Evolutionary conservation across 1,284 basidiomycete genomes (phyloP), one percentile per base, ranked within the genome.

Genomic region (Cutaneotrichosporon mucoides): DNA sequence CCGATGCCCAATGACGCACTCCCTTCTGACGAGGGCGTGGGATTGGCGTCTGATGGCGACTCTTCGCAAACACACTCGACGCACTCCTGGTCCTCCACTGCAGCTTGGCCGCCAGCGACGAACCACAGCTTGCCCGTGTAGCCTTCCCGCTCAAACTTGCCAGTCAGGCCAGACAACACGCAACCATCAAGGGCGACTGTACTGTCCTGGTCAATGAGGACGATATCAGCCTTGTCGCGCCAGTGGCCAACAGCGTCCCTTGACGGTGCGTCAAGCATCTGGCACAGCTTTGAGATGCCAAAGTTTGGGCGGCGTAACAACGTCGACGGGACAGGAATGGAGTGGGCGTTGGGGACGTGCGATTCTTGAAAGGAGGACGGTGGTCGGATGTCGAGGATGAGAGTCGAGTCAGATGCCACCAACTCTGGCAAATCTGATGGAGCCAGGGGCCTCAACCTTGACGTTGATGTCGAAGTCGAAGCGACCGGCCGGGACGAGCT

Each of bases 311-410:
- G 86, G 63, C 92, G 92, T 70, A 99, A 87, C 34, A 98, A 85
- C 0, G 94, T 98, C 4, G 92, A 93, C 0, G 94, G 94, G 5
- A 96, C 89, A 49, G 90, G 91, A 58, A 98, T 84, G 45, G 91
- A 92, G 63, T 96, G 81, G n/a, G 93, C 88, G 45, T 79, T 70
- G 36, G 83, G 82, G 36, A 94, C 67, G 53, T 91, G 87, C 10
- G 86, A 86, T 12, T 81, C 73, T 1, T 83, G 77, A 72, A 85
- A 88, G 6, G 87, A 84, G 10, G 86, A 87, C 73, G 91, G 88
- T 1, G 92, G 86, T 0, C 94, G 86, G 57, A 97, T 88, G 78
- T 98, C 94, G 77, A 98, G 82, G 62, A 96, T 72, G 63, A 89
- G 82, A 11, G 69, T 71, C 5, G 67, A 62, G 3, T 64, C 51